Evolutionary conservation across 352 stramenopile species (phyloP).

Genomic region (Saprolegnia diclina): DNA sequence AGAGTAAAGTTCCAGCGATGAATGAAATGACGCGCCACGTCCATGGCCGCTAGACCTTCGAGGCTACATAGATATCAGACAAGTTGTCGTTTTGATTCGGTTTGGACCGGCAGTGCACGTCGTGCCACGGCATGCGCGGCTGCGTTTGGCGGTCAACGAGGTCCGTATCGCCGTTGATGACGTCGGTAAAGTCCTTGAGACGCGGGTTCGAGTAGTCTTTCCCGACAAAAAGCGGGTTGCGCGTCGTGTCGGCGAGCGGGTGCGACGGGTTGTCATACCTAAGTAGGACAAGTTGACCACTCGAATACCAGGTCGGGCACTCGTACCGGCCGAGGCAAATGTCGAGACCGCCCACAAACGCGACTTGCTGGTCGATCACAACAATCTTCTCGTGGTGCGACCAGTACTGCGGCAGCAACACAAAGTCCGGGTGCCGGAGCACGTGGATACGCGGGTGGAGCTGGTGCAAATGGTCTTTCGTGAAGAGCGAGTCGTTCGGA

Average conservation of each 20-base stretch:
- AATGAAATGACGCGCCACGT: conserved; percentile 31
- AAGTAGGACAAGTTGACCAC: neutral
- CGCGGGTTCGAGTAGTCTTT: conserved; percentile 33
- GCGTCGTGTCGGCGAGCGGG: conserved; percentile 12
- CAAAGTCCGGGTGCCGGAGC: conserved; percentile 30
- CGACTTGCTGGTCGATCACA: conserved; percentile 29
- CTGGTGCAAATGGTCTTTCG: conserved; percentile 21
- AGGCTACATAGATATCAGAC: conserved; percentile 19
- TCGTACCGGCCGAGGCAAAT: conserved; percentile 31
- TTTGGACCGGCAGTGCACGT: conserved; percentile 28
- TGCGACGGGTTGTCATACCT: conserved; percentile 24
- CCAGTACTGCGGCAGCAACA: conserved; percentile 30
- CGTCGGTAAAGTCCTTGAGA: conserved; percentile 31
- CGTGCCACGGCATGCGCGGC: conserved; percentile 31
- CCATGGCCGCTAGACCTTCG: conserved; percentile 24
- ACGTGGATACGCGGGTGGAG: conserved; percentile 32
- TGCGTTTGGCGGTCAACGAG: conserved; percentile 27
- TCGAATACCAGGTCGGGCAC: neutral
- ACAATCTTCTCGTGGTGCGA: conserved; percentile 34
- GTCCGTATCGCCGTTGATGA: conserved; percentile 24
- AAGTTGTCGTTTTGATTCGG: neutral
- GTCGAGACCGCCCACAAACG: conserved; percentile 31
- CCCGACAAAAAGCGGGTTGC: conserved; percentile 13
- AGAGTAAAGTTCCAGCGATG: conserved; percentile 33
- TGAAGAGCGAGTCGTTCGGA: conserved; percentile 26